Conservation (phyloP, 257 asterid genomes). For the Petunia secreta region DNA sequence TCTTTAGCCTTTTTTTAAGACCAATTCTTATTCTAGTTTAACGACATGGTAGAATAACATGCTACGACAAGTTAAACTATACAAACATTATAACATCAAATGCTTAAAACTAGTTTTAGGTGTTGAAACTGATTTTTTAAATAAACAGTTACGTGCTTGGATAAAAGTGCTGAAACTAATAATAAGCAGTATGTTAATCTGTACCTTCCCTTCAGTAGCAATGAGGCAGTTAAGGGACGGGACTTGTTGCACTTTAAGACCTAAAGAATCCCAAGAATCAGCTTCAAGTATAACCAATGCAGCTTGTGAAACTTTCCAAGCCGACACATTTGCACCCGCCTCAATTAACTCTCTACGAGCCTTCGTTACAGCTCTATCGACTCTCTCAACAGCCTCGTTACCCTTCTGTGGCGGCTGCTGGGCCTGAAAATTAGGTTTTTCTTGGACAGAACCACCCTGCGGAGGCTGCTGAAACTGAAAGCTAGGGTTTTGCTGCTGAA, state of each 20-base stretch:
- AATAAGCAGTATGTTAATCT: not conserved
- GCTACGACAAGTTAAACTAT: no score
- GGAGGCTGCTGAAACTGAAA: constrained; percentile 22
- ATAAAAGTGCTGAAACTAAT: not conserved
- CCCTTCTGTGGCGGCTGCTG: constrained; percentile 9
- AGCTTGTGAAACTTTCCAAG: constrained; percentile 80
- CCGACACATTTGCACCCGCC: constrained; percentile 54
- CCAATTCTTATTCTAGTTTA: no score
- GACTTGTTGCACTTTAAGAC: constrained; percentile 76
- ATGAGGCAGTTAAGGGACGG: constrained; percentile 64
- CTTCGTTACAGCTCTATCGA: constrained; percentile 62
- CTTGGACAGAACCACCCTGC: not conserved
- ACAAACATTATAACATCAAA: no score
- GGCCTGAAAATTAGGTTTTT: constrained; percentile 1
- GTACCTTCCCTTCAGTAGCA: constrained; percentile 72
- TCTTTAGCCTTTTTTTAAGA: no score
- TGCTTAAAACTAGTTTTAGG: no score
- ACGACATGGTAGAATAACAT: no score
- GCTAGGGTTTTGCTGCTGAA: constrained; percentile 10
- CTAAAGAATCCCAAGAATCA: constrained; percentile 82
- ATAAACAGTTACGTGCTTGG: not conserved
- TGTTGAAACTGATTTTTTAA: not conserved
- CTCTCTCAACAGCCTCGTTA: constrained; percentile 44
- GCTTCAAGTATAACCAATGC: constrained; percentile 59
- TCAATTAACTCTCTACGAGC: constrained; percentile 54